Conservation (phyloP, 2,329 filamentous ascomycete genomes). For the Fusarium euwallaceae region DNA sequence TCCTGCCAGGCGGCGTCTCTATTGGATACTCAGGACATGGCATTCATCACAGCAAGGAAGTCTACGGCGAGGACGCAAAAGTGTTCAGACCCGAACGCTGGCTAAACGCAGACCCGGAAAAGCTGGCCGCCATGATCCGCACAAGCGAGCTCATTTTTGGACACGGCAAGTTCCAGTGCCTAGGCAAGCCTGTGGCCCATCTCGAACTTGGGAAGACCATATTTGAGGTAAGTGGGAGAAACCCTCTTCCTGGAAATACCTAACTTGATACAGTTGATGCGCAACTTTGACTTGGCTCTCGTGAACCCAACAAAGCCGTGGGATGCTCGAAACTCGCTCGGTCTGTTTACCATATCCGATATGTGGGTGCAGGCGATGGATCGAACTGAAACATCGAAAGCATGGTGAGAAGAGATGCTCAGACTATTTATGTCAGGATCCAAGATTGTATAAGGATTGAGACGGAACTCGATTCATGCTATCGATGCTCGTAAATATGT, state of each 20-base stretch:
- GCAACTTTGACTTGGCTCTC: constrained; percentile 47
- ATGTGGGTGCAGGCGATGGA: constrained; percentile 52
- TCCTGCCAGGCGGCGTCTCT: constrained; percentile 48
- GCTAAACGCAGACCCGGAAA: constrained; percentile 52
- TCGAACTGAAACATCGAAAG: neutral
- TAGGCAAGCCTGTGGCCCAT: constrained; percentile 54
- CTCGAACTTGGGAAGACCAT: constrained; percentile 55
- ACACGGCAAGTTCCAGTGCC: constrained; percentile 55
- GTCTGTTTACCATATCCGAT: constrained; percentile 48
- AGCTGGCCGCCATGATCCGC: constrained; percentile 49
- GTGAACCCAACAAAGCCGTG: constrained; percentile 46
- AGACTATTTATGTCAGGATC: too few species aligned
- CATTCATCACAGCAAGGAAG: constrained; percentile 48
- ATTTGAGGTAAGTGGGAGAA: constrained; percentile 54
- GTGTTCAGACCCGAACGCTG: constrained; percentile 54
- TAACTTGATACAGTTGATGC: constrained; percentile 42
- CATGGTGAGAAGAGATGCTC: neutral
- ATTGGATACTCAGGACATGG: constrained; percentile 50
- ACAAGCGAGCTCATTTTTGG: constrained; percentile 55
- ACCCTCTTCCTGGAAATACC: neutral
- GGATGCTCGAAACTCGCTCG: constrained; percentile 44
- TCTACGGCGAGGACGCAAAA: constrained; percentile 52
- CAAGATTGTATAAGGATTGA: neutral
- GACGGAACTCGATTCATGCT: neutral
- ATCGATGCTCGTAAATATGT: neutral